Evolutionary conservation across 345 rosid species (phyloP), one percentile per base, ranked within the genome.

Genomic region (Acer yangbiense): DNA sequence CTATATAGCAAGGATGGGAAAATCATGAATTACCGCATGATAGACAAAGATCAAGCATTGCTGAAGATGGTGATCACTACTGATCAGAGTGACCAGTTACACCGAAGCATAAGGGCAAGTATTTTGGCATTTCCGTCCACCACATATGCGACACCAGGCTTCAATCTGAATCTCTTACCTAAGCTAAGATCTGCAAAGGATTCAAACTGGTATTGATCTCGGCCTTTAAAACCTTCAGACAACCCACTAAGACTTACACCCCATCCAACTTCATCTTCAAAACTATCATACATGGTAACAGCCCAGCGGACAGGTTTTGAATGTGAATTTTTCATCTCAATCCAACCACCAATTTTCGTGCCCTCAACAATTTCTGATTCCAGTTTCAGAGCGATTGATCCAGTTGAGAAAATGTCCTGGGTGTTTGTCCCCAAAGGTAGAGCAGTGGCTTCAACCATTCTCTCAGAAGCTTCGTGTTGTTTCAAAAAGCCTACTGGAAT

Each of bases 251-350:
- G 72, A 80, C 86, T 86, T 77, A 88, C 60, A 39, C 97, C 98
- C 98, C 96, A 95, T n/a, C 96, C 93, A 18, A 82, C 63, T 76
- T 87, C 98, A 71, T 90, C 90, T 65, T 91, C 90, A 44, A 87
- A 83, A 32, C 82, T 86, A 72, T 95, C 91, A 65, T 89, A 87
- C 58, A 88, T 62, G 68, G 76, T 88, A 23, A 89, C 76, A 9
- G 88, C 91, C 97, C 97, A 95, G 52, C 86, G 85, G 2, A 93
- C 14, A 11, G 76, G 79, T 79, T 79, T 86, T 58, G 78, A 76
- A 75, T 84, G 81, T 1, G 87, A 81, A 25, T 83, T 85, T 74
- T 89, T 84, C 88, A 89, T 81, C 87, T 95, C 94, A 71, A 92
- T 69, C 99, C 99, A 93, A 77, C 92, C 92, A 3, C 87, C 88